A percentile compares a stretch with the other conserved stretches of the same genome.
Conservation (phyloP, 371 early-diverging fungal genomes). For the Paraphysoderma sedebokerense region DNA sequence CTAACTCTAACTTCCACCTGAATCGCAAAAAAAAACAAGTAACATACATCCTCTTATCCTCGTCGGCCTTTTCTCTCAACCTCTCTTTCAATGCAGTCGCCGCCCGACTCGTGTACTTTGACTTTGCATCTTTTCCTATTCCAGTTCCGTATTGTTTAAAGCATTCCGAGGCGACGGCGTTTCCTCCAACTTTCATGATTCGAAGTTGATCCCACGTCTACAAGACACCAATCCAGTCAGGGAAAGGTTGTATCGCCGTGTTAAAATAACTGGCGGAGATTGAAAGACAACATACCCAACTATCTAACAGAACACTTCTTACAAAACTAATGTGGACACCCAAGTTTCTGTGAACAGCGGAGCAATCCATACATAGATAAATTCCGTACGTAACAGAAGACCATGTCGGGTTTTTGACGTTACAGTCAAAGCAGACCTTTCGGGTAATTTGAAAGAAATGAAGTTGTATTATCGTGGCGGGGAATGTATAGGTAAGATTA, state of each 20-base stretch:
- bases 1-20: too few species aligned
- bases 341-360: conserved; percentile 82
- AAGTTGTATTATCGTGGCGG: too few species aligned
- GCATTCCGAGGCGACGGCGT: conserved; percentile 48
- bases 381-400: conserved; percentile 89
- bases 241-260: background rate
- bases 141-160: conserved; percentile 46
- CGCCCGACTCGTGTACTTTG: conserved; percentile 59
- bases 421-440: conserved; percentile 93
- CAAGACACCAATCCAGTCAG: too few species aligned
- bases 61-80: conserved; percentile 48
- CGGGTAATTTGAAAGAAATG: too few species aligned
- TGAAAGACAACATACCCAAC: background rate
- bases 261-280: background rate
- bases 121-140: conserved; percentile 43
- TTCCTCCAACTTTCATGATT: conserved; percentile 76
- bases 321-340: conserved; percentile 96
- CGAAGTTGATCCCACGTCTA: conserved; percentile 93
- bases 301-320: conserved; percentile 28
- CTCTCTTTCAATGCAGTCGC: conserved; percentile 72
- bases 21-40: background rate
- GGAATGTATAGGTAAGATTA: too few species aligned
- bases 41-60: conserved; percentile 32
- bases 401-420: conserved; percentile 93
- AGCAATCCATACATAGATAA: conserved; percentile 96